These are phyloP conservation scores for Eucalyptus sp. DNA, from an alignment of 345 rosid genomes.

Conservation along the genomic window DNA sequence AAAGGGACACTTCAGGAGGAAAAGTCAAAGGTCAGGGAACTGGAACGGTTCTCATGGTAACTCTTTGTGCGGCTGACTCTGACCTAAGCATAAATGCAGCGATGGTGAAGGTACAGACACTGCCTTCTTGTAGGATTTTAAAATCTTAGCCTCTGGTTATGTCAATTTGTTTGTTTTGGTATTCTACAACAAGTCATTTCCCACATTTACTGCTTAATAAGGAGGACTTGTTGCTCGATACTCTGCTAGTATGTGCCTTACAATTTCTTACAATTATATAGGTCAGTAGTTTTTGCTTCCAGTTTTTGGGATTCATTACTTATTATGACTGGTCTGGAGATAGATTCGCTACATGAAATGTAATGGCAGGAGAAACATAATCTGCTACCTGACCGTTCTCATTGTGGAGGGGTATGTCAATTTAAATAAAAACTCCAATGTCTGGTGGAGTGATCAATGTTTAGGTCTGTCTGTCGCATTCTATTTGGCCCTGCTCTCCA, in stretches of 20 bases:
- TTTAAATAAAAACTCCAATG: background rate
- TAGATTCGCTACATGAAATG: background rate
- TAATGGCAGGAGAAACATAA: background rate
- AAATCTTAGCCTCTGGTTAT: background rate
- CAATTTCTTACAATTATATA: background rate
- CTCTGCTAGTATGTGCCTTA: background rate
- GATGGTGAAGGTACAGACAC: conserved; percentile 63
- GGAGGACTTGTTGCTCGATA: background rate
- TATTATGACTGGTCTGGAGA: background rate
- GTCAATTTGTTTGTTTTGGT: background rate
- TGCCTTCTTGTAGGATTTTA: background rate
- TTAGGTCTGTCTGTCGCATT: background rate
- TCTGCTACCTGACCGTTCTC: background rate
- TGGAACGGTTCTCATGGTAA: conserved; percentile 56
- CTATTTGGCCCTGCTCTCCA: background rate
- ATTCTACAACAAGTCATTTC: background rate
- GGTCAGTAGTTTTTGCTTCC: background rate
- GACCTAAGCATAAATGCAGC: conserved; percentile 82
- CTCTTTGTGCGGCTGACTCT: conserved; percentile 61
- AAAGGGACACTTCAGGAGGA: conserved; percentile 79
- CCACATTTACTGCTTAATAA: background rate
- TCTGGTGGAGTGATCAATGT: background rate
- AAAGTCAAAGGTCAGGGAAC: conserved; percentile 95
- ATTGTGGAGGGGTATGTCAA: background rate
- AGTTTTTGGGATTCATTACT: background rate